Conservation (phyloP, 2,329 filamentous ascomycete genomes). For the Diaporthe humulicola region DNA sequence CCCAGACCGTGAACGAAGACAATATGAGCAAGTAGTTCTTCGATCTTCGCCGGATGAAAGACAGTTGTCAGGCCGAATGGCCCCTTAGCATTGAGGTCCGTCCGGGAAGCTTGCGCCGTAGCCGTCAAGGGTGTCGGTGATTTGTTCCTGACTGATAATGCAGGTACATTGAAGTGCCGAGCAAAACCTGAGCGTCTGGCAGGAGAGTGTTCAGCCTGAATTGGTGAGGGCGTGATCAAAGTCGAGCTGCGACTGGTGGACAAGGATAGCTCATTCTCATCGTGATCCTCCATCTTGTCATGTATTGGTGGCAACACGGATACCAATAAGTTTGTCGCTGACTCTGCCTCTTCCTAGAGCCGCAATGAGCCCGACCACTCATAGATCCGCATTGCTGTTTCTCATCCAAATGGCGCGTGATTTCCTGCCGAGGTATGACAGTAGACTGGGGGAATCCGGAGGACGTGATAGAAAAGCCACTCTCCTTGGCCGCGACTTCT, state of each 20-base stretch:
- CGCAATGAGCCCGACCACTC: not conserved
- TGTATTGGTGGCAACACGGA: not conserved
- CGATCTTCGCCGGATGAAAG: not conserved
- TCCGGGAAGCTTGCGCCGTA: not conserved
- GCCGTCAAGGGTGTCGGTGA: not conserved
- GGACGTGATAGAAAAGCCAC: not conserved
- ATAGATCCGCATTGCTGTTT: not conserved
- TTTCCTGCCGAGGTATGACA: not conserved
- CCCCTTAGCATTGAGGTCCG: not conserved
- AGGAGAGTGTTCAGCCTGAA: no score
- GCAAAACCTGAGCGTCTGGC: no score
- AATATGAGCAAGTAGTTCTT: not conserved
- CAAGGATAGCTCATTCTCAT: not conserved
- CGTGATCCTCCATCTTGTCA: not conserved
- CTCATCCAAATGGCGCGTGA: no score
- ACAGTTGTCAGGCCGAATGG: not conserved
- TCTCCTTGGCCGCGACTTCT: not conserved
- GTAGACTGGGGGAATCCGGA: not conserved
- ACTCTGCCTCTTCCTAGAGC: not conserved
- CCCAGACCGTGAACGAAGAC: not conserved
- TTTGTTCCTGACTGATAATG: not conserved
- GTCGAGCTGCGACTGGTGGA: not conserved
- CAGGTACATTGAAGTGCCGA: not conserved
- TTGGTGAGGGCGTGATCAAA: not conserved
- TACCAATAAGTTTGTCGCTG: not conserved